Conservation (phyloP, 768 basidiomycete genomes). For the Suillus luteus region DNA sequence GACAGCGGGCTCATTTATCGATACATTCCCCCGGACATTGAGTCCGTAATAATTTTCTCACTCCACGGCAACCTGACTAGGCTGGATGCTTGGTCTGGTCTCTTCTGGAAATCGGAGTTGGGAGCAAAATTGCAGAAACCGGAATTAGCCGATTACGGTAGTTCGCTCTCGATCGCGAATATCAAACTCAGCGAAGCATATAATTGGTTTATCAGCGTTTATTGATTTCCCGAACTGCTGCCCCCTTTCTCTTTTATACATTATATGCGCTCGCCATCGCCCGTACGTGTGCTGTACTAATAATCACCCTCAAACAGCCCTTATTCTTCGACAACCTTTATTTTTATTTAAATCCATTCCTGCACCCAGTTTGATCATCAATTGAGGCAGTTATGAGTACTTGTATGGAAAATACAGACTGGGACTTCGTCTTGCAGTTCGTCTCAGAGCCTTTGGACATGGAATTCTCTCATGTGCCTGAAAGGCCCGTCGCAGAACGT, state of each 20-base stretch:
- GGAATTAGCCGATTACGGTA: neutral
- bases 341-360: constrained; percentile 7
- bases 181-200: constrained; percentile 3
- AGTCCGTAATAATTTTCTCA: neutral
- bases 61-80: neutral
- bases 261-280: constrained; percentile 4
- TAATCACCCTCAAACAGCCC: neutral
- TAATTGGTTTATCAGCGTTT: neutral
- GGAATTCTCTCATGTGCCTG: constrained; percentile 32
- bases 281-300: constrained; percentile 1
- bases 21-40: too few relatives aligned
- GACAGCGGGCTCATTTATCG: too few relatives aligned
- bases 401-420: constrained; percentile 49
- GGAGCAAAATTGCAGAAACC: neutral
- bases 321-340: neutral
- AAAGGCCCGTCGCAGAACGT: constrained; percentile 38
- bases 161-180: neutral
- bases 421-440: constrained; percentile 66
- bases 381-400: constrained; percentile 1
- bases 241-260: constrained; percentile 1
- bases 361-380: neutral
- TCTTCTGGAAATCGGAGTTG: neutral
- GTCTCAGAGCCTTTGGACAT: constrained; percentile 48
- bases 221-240: neutral
- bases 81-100: too few relatives aligned